Base-by-base conservation (phyloP, 345 rosid genomes). In the Aurinia saxatilis region DNA sequence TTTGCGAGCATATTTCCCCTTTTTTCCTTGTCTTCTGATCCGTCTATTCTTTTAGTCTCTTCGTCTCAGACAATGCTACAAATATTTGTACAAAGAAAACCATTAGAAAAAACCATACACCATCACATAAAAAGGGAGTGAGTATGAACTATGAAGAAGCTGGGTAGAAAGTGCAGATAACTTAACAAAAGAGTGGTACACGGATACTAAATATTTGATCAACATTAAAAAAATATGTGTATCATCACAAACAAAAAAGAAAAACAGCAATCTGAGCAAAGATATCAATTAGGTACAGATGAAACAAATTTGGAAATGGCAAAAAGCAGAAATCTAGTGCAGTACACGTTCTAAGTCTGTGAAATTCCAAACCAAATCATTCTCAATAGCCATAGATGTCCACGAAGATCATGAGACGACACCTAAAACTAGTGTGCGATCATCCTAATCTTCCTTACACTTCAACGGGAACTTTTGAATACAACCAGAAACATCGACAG, bases 1-100 rank as follows among this genome's bases (percentile, higher is more conserved):
- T 79, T 63, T 68, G 74, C 4, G 86, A 72, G 74, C 91, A 81
- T 65, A 84, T 71, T 47, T 70, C 67, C 27, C 86, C 91, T 80
- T 79, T 87, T 12, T 9, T 57, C 71, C 72, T 78, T 45, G 60
- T 46, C 84, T 78, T 75, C 77, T 75, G 66, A 57, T 79, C 87
- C n/a, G 70, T 52, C 39, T 78, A 89, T 67, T 76, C 86, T 59
- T 66, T 73, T 7, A 85, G 72, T 53, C 73, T 70, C 72, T 57
- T 71, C 21, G 65, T 42, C n/a, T n/a, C n/a, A n/a, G n/a, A n/a
- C n/a, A n/a, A n/a, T n/a, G n/a, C n/a, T n/a, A n/a, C n/a, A n/a
- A 61, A 40, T 2, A 40, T 13, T 30, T 42, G 63, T 21, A 31
- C 17, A 31, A 54, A 37, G 30, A 27, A 27, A 4, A 27, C 1